Evolutionary conservation across 2,329 filamentous ascomycete species (phyloP).

Genomic region (Epichloe baconii): DNA sequence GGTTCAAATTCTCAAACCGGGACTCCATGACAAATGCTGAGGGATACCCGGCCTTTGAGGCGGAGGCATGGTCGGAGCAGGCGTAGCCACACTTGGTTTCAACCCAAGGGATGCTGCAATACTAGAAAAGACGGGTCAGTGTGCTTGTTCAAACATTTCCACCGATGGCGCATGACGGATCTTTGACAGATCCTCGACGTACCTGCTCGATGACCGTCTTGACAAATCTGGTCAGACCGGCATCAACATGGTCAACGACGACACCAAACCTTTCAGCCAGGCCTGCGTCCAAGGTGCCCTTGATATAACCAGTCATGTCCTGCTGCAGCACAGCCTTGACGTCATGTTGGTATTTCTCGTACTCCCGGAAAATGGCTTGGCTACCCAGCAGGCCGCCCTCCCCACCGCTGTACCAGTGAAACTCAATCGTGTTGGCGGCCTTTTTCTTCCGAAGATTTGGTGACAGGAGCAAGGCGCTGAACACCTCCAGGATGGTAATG

Average conservation of each 20-base stretch:
- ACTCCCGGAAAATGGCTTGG: conserved; percentile 76
- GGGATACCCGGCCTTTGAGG: conserved; percentile 61
- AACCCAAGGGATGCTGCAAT: conserved; percentile 79
- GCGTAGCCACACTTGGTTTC: conserved; percentile 85
- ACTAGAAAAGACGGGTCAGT: conserved; percentile 30
- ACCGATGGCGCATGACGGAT: not conserved
- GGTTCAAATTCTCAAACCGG: conserved; percentile 51
- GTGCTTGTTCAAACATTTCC: conserved; percentile 1
- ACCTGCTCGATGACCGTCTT: conserved; percentile 64
- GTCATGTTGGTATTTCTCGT: conserved; percentile 58
- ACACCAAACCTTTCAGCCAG: conserved; percentile 78
- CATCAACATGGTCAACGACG: conserved; percentile 83
- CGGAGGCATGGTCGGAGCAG: conserved; percentile 62
- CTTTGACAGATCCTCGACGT: conserved; percentile 1
- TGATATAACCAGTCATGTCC: conserved; percentile 89
- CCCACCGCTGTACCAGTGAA: conserved; percentile 92
- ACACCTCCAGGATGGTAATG: conserved; percentile 85
- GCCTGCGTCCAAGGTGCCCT: conserved; percentile 71
- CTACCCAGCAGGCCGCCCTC: conserved; percentile 79
- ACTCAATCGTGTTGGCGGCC: conserved; percentile 78
- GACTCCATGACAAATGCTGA: conserved; percentile 67
- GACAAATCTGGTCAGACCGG: conserved; percentile 74
- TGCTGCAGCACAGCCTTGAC: conserved; percentile 97
- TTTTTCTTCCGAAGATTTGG: conserved; percentile 57
- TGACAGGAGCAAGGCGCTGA: conserved; percentile 68